These are phyloP conservation scores for Pisolithus marmoratus DNA, from an alignment of 768 basidiomycete genomes.

Conservation along the genomic window DNA sequence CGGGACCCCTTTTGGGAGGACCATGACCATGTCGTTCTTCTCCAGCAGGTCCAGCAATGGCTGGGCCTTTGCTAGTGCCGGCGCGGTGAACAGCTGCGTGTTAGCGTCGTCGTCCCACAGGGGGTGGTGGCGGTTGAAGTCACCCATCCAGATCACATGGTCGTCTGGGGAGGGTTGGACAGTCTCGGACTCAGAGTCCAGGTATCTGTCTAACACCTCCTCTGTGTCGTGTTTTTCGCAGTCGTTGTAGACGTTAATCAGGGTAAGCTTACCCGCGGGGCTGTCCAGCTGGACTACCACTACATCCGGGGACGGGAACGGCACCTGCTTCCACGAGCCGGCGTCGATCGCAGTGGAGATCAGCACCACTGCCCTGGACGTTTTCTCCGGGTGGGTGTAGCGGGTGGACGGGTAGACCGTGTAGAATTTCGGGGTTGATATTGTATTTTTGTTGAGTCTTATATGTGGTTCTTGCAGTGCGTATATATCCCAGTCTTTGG, in stretches of 20 bases:
- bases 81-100: constrained; percentile 6
- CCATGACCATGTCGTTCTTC: constrained; percentile 3
- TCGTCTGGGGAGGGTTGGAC: not conserved
- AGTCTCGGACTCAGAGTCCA: not conserved
- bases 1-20: constrained; percentile 1
- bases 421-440: not conserved
- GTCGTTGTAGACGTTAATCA: constrained; percentile 14
- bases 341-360: constrained; percentile 14
- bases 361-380: constrained; percentile 11
- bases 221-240: not conserved
- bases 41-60: constrained; percentile 4
- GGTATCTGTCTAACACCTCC: not conserved
- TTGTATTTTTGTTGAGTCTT: not conserved
- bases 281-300: constrained; percentile 12
- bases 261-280: not conserved
- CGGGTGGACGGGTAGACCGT: not conserved
- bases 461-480: constrained; percentile 3
- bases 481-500: not conserved
- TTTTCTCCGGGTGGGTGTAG: not conserved
- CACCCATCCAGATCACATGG: constrained; percentile 18
- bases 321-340: constrained; percentile 16
- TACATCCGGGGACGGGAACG: constrained; percentile 15
- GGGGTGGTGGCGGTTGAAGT: constrained; percentile 24
- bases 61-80: not conserved
- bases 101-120: constrained; percentile 15